Base-by-base conservation (phyloP, 495 filamentous ascomycete species). In the Collariella sp. region DNA sequence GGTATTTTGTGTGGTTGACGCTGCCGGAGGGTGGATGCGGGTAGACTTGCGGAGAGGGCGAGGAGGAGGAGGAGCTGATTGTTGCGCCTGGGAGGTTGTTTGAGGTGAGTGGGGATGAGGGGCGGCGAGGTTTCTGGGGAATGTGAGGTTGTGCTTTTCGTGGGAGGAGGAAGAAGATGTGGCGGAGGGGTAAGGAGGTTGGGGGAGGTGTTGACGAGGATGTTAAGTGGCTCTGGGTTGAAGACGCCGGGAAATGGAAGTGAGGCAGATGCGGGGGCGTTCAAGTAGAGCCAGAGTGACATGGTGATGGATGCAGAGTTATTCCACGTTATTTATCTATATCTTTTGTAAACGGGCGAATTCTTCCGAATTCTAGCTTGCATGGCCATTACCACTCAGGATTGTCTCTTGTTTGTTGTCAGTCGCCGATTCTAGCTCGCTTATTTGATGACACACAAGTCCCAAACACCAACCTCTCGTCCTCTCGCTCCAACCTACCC, bases 1-100 rank as follows among this genome's bases (percentile, higher is more conserved):
- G 89, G 0, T 94, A 89, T 66, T 94, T 93, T 63, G 70, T 90
- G 33, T 95, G 89, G 88, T 61, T 93, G 16, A 68, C 70, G 9
- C 67, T 95, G 16, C 86, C 86, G 0, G 48, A 59, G 16, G 5
- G 59, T 67, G 1, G 43, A 58, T 22, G 82, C 81, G 2, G 65
- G 65, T 29, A 76, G 71, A n/a, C 71, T 94, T 13, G 79, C 81
- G 11, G 55, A 72, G 47, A 67, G 67, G 29, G 80, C 80, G 7
- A 65, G 72, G 59, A 62, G 3, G 73, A 83, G 44, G 79, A 84
- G 62, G 80, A 79, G 33, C 61, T 95, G 50, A 68, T 82, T 18
- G 67, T 91, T 9, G 83, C 79, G 0, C 68, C 76, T 6, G 89
- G 87, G 2, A 65, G 74, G 35, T 62, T 86, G 22, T 93, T 90